Evolutionary conservation across 768 basidiomycete species (phyloP), one percentile per base, ranked within the genome.

Genomic region (Pisolithus albus): DNA sequence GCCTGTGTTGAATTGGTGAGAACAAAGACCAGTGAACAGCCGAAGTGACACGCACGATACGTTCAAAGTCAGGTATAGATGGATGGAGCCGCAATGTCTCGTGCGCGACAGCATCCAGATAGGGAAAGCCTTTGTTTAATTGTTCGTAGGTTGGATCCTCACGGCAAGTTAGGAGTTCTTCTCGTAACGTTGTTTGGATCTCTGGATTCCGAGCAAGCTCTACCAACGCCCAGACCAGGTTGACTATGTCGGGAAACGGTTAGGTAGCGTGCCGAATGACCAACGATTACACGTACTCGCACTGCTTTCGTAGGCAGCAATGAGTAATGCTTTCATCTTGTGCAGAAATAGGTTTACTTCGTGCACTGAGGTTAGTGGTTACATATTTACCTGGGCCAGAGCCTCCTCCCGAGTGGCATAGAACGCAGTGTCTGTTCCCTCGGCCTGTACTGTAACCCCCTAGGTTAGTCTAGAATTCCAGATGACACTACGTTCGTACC

Each of bases 131-230:
- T 2, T 72, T 71, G 5, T 66, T 70, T 1, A 83, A 66, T 54
- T 81, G 73, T 21, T 82, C 80, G 63, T 74, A 81, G 3, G 73
- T 75, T 10, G 80, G 80, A 55, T 82, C 81, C 19, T 50, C 37
- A 6, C 56, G 64, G 46, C 75, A 74, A 21, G 66, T 59, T 6
- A 67, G 51, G 13, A 83, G 69, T 46, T 84, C 81, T 1, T 74
- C 66, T 44, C 81, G 73, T 6, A 83, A 62, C 43, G 66, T 74
- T n/a, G 65, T 59, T 60, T 83, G 81, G 8, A 70, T 64, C 19
- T 77, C 69, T 0, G 64, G 72, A 49, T 77, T 61, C 23, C 68
- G 69, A 2, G 67, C 72, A 0, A 83, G 70, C 54, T 83, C 81
- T 16, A 83, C 73, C 0, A 84, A 66, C 1, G 78, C 75, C 80